These are phyloP conservation scores for Pseudopyricularia cyperi DNA, from an alignment of 2,329 filamentous ascomycete genomes.

Conservation along the genomic window DNA sequence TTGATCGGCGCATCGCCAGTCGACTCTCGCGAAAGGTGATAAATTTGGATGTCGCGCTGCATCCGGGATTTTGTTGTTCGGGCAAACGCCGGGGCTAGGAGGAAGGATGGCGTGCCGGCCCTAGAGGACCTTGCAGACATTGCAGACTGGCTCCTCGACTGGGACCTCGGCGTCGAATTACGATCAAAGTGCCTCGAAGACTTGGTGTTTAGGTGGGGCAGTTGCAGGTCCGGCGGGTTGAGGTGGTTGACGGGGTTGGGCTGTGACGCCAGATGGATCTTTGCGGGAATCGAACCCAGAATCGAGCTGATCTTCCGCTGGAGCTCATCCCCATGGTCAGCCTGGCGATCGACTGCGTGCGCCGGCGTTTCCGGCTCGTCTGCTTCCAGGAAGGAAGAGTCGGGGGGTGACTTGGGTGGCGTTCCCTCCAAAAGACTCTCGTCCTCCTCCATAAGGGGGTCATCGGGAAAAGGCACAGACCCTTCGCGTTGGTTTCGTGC, in stretches of 20 bases:
- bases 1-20: constrained; percentile 84
- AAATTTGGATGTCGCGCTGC: constrained; percentile 67
- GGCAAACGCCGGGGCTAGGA: constrained; percentile 47
- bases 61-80: constrained; percentile 35
- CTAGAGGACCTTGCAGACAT: constrained; percentile 33
- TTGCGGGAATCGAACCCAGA: constrained; percentile 62
- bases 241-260: constrained; percentile 36
- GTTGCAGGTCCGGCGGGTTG: constrained; percentile 44
- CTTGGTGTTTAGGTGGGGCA: constrained; percentile 27
- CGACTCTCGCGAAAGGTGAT: constrained; percentile 67
- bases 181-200: constrained; percentile 3
- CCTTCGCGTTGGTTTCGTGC: background rate
- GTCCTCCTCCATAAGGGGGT: constrained; percentile 27
- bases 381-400: constrained; percentile 32
- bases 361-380: constrained; percentile 14
- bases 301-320: constrained; percentile 72
- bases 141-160: constrained; percentile 33
- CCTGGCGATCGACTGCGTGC: constrained; percentile 19
- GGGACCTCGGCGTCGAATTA: constrained; percentile 13
- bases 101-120: constrained; percentile 53
- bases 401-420: constrained; percentile 26
- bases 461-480: constrained; percentile 28
- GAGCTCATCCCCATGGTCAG: constrained; percentile 50
- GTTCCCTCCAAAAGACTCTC: constrained; percentile 27
- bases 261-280: constrained; percentile 58